phyloP scores from a whole-genome alignment of 164 flowering plant genomes.

The Piper betle region DNA sequence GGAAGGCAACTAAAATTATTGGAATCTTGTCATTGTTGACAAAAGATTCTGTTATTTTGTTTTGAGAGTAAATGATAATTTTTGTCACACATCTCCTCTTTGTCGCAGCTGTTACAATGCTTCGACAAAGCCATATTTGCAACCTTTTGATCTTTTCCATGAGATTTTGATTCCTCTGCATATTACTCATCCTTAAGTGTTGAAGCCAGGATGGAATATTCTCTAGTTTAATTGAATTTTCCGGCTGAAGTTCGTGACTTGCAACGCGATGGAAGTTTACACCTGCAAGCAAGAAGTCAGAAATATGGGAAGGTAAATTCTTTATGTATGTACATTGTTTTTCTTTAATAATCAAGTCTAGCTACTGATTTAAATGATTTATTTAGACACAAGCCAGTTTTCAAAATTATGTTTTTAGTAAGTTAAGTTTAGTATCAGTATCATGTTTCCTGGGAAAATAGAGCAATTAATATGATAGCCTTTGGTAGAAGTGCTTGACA shows the following conservation, averaged over 20 bases:
- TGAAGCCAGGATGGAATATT: background rate
- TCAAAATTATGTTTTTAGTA: too few relatives aligned
- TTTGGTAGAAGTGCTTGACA: background rate
- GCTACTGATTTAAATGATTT: background rate
- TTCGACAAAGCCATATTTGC: background rate
- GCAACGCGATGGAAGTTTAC: conserved; percentile 81
- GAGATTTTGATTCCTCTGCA: background rate
- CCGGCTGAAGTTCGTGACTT: conserved; percentile 96
- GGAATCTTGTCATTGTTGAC: too few relatives aligned
- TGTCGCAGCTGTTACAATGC: background rate
- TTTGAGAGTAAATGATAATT: too few relatives aligned
- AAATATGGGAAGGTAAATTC: conserved; percentile 88
- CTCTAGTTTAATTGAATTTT: background rate
- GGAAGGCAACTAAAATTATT: background rate
- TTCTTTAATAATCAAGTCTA: background rate
- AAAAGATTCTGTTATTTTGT: too few relatives aligned
- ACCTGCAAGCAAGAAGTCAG: conserved; percentile 96
- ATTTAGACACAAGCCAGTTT: too few relatives aligned
- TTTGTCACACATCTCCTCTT: too few relatives aligned
- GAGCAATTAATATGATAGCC: background rate
- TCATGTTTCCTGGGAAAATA: background rate
- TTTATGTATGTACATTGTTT: background rate
- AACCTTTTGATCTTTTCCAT: background rate
- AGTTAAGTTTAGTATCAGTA: too few relatives aligned
- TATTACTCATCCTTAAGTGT: background rate